Conservation (phyloP, 768 basidiomycete species). For the Lentinus brumalis region DNA sequence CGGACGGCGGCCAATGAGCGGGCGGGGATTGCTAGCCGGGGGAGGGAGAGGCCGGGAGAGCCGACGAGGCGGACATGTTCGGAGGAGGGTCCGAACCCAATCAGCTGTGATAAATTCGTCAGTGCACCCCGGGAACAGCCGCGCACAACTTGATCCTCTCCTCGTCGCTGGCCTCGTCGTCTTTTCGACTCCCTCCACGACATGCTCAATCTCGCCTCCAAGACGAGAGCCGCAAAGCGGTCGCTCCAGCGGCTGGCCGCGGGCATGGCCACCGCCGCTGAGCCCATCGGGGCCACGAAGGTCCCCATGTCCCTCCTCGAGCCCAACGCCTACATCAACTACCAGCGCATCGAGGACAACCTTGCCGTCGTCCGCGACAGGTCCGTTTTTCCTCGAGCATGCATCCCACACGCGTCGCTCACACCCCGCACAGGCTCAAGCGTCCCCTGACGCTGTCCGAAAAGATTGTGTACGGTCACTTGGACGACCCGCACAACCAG, state of each 20-base stretch:
- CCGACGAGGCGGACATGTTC: conserved; percentile 20
- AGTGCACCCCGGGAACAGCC: conserved; percentile 24
- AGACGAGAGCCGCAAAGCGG: conserved; percentile 28
- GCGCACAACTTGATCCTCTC: conserved; percentile 12
- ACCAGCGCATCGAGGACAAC: conserved; percentile 98
- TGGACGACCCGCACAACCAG: conserved; percentile 91
- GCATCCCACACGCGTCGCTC: not conserved
- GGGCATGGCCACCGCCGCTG: conserved; percentile 79
- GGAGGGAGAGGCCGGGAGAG: conserved; percentile 1
- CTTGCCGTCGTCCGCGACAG: conserved; percentile 83
- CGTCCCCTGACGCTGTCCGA: conserved; percentile 93
- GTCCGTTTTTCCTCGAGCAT: conserved; percentile 41
- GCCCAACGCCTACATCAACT: conserved; percentile 85
- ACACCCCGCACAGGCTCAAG: conserved; percentile 50
- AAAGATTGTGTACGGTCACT: conserved; percentile 97
- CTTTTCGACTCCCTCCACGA: conserved; percentile 23
- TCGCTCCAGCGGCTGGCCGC: conserved; percentile 33
- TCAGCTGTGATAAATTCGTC: conserved; percentile 31
- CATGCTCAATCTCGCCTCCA: conserved; percentile 34
- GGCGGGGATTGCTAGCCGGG: not conserved
- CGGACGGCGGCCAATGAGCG: conserved; percentile 6
- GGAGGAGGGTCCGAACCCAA: conserved; percentile 30
- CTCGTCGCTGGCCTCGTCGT: conserved; percentile 23
- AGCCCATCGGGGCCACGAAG: conserved; percentile 85
- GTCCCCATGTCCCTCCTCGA: conserved; percentile 88